These are phyloP conservation scores for Botrytis medusae DNA, from an alignment of 2,329 filamentous ascomycete genomes.

Conservation along the genomic window DNA sequence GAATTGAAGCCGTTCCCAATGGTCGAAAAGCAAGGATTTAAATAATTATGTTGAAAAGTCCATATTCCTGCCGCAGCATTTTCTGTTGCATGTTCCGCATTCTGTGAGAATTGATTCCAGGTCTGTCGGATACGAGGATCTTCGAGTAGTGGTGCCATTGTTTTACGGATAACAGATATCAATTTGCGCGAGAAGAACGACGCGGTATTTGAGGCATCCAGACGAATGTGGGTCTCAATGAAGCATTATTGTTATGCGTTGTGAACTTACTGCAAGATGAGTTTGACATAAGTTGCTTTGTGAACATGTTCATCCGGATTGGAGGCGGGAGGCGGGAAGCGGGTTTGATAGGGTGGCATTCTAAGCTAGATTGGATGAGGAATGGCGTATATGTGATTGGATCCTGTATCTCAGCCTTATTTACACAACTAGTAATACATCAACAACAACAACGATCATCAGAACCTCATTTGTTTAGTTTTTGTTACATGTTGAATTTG, in stretches of 20 bases:
- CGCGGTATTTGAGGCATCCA: slow-evolving; percentile 11
- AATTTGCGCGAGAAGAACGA: not conserved
- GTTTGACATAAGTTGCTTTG: slow-evolving; percentile 15
- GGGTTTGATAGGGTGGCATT: not conserved
- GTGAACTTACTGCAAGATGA: slow-evolving; percentile 11
- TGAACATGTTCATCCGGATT: slow-evolving; percentile 7
- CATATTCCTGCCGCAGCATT: slow-evolving; percentile 90
- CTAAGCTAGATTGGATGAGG: slow-evolving; percentile 5
- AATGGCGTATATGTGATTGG: not conserved
- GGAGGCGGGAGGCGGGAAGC: slow-evolving; percentile 10
- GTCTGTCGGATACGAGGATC: slow-evolving; percentile 90
- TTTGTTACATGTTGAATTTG: not conserved
- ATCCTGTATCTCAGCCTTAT: not conserved
- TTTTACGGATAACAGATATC: not conserved
- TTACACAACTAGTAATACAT: not conserved
- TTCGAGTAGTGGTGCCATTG: slow-evolving; percentile 52
- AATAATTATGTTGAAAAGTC: slow-evolving; percentile 81
- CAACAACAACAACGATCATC: not conserved
- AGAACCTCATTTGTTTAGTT: not conserved
- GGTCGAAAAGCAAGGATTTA: slow-evolving; percentile 75
- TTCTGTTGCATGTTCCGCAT: slow-evolving; percentile 86
- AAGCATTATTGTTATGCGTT: slow-evolving; percentile 20
- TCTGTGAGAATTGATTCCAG: slow-evolving; percentile 89
- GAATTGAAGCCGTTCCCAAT: slow-evolving; percentile 67
- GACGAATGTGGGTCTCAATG: slow-evolving; percentile 6